phyloP scores from a whole-genome alignment of 108 stramenopile genomes.

The Nitzschia palea region DNA sequence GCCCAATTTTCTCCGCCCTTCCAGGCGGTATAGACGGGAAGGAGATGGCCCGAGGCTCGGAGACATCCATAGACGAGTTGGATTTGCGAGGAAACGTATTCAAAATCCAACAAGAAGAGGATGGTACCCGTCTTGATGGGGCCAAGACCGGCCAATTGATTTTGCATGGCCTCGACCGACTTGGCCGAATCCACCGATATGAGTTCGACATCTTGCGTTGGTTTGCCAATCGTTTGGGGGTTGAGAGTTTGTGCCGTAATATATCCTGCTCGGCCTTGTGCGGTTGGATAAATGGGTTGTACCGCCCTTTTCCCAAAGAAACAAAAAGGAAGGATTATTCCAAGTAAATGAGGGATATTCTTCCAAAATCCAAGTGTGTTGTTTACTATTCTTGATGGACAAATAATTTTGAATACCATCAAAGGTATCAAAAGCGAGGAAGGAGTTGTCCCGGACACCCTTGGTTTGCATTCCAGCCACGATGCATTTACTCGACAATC shows the following conservation, averaged over 20 bases:
- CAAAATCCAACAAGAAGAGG: neutral
- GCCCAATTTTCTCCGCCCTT: neutral
- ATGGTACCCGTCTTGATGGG: neutral
- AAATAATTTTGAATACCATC: neutral
- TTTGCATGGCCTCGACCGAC: neutral
- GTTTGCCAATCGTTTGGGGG: neutral
- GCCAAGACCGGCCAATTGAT: neutral
- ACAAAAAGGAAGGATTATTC: neutral
- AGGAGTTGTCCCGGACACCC: neutral
- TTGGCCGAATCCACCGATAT: neutral
- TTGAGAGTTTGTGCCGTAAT: neutral
- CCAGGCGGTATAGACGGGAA: neutral
- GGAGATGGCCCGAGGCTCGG: neutral
- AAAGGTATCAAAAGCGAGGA: neutral
- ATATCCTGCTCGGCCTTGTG: neutral
- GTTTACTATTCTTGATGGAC: neutral
- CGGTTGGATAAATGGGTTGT: neutral
- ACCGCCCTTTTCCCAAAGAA: neutral
- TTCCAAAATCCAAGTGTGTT: neutral
- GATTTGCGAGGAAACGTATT: neutral
- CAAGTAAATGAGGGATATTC: neutral
- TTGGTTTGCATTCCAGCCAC: neutral
- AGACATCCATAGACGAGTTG: neutral
- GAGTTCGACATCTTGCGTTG: neutral
- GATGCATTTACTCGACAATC: neutral